These are phyloP conservation scores for Nadsonia commutata DNA, from an alignment of 1,139 yeast genomes.

Conservation along the genomic window DNA sequence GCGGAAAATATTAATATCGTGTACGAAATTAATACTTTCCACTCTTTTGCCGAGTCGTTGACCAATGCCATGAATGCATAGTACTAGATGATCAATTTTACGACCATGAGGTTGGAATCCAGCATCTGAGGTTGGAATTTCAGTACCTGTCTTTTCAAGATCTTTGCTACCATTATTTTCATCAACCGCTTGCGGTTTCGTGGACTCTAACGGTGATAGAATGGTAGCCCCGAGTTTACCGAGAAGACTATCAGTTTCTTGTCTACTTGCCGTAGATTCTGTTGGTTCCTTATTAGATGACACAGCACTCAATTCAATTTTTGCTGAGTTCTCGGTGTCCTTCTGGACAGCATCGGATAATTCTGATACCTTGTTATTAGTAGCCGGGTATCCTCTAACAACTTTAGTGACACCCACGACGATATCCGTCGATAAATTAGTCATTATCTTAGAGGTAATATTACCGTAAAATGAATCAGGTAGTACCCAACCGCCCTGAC, in stretches of 20 bases:
- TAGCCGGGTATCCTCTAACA: neutral
- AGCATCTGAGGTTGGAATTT: neutral
- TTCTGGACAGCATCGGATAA: too few species aligned
- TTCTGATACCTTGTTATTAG: neutral
- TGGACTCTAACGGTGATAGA: neutral
- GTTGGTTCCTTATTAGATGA: neutral
- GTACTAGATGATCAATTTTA: conserved; percentile 51
- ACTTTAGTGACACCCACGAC: neutral
- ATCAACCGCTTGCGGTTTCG: neutral
- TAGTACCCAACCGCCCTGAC: neutral
- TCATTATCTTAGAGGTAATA: neutral
- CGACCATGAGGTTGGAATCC: neutral
- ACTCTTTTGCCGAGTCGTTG: conserved; percentile 63
- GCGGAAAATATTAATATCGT: conserved; percentile 60
- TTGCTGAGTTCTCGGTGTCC: too few species aligned
- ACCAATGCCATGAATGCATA: conserved; percentile 87
- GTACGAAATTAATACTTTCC: conserved; percentile 72
- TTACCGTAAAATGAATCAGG: neutral
- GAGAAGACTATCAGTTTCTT: too few species aligned
- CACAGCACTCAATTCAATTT: too few species aligned
- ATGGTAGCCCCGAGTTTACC: neutral
- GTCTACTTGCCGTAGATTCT: too few species aligned
- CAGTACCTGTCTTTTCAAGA: neutral
- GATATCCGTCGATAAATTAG: neutral
- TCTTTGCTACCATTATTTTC: neutral